Evolutionary conservation across 2,329 filamentous ascomycete genomes (phyloP), one percentile per base, ranked within the genome.

Genomic region (Cercospora canescens): DNA sequence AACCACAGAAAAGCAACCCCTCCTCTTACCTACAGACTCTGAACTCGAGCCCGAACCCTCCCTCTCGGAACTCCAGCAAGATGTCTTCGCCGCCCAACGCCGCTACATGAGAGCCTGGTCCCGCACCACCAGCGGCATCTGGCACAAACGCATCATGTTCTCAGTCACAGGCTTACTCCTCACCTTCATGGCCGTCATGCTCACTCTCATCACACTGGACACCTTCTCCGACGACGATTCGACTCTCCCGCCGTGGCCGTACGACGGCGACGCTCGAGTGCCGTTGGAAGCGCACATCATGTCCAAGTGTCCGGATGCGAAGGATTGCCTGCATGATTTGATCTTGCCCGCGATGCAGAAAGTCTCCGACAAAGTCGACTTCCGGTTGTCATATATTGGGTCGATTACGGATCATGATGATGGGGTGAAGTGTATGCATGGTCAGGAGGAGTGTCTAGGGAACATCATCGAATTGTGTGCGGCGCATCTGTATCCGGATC

Each of bases 381-480:
- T 99, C 78, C 90, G 86, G 32, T 84, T 98, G 66, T 95, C 92
- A 8, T 98, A 91, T 75, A 96, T 99, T 74, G 95, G 94, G 75
- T 89, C 83, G 87, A 92, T 89, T 81, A 80, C 83, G 54, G 89
- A 91, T 59, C 84, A 89, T 68, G 90, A 95, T 73, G 92, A 94
- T 73, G 94, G 93, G 62, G 89, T 98, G 66, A 84, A 88, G 35
- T 99, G 95, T 83, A 94, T 85, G 81, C 95, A 99, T 78, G 95
- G 95, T 7, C 91, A 93, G 5, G 85, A 85, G 48, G 95, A 99
- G 81, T 99, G 92, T 78, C 87, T 98, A 74, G 95, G 95, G 68
- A 93, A 99, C 81, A 96, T 97, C 77, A 84, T 99, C 79, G 91
- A 97, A 78, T 90, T 99, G 58, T 99, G 95, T 81, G 94, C 94